A percentile compares a stretch with the other conserved stretches of the same genome.
Conservation (phyloP, 2,329 filamentous ascomycete genomes). For the Hypoxylon sp. region DNA sequence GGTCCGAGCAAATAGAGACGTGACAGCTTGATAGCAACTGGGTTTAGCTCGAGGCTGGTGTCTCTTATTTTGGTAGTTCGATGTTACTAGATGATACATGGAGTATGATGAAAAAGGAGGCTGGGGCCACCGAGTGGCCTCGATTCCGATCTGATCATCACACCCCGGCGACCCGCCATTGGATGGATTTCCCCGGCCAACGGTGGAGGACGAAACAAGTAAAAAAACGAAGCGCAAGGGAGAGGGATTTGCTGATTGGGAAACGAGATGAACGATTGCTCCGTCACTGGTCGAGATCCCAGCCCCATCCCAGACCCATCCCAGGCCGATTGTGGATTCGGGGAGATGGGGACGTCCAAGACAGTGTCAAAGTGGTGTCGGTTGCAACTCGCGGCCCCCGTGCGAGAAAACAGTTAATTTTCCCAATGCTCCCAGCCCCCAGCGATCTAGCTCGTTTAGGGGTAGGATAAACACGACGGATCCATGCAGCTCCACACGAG, state of each 20-base stretch:
- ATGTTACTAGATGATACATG: too few relatives aligned
- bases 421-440: conserved; percentile 20
- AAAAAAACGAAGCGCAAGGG: conserved; percentile 10
- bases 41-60: conserved; percentile 5
- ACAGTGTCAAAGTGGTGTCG: conserved; percentile 27
- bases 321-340: too few relatives aligned
- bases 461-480: conserved; percentile 41
- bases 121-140: conserved; percentile 14
- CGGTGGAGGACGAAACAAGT: conserved; percentile 22
- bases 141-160: conserved; percentile 32
- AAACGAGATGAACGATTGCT: conserved; percentile 6
- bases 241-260: not conserved
- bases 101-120: conserved; percentile 20
- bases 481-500: conserved; percentile 37
- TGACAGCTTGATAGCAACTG: conserved; percentile 10
- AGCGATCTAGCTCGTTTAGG: conserved; percentile 38
- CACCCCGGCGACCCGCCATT: conserved; percentile 9
- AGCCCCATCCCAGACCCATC: too few relatives aligned
- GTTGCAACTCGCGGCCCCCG: conserved; percentile 27
- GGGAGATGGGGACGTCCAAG: conserved; percentile 11
- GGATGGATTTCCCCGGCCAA: conserved; percentile 30
- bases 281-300: conserved; percentile 14
- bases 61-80: conserved; percentile 22
- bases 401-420: conserved; percentile 24
- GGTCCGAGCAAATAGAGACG: conserved; percentile 19